A percentile compares a stretch with the other conserved stretches of the same genome.
These are phyloP conservation scores for Glycine tomentella DNA, from an alignment of 306 rosid genomes.

Conservation along the genomic window DNA sequence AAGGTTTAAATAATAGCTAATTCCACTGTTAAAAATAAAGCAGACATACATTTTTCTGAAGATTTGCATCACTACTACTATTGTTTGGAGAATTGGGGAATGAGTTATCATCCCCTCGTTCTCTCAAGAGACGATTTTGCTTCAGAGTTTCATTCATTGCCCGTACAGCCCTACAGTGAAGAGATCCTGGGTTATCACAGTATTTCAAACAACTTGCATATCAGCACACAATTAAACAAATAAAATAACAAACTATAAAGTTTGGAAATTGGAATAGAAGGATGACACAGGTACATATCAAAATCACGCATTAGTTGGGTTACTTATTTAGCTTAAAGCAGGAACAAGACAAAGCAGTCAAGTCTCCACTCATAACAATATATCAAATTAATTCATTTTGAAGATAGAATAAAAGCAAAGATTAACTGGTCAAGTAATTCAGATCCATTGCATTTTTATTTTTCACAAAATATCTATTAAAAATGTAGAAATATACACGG, in stretches of 20 bases:
- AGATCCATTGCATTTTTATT: background rate
- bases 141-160: slow-evolving; percentile 98
- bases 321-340: slow-evolving; percentile 28
- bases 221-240: slow-evolving; percentile 24
- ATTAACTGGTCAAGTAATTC: slow-evolving; percentile 19
- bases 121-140: slow-evolving; percentile 90
- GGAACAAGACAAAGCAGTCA: slow-evolving; percentile 18
- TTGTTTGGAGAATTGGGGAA: slow-evolving; percentile 62
- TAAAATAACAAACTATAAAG: slow-evolving; percentile 32
- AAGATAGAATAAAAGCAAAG: slow-evolving; percentile 20
- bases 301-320: slow-evolving; percentile 23
- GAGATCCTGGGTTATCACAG: slow-evolving; percentile 45
- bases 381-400: slow-evolving; percentile 32
- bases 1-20: slow-evolving; percentile 43
- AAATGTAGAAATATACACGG: background rate
- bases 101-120: slow-evolving; percentile 69
- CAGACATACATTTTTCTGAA: slow-evolving; percentile 58
- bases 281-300: slow-evolving; percentile 32
- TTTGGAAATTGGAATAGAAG: slow-evolving; percentile 27
- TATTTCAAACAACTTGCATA: slow-evolving; percentile 28
- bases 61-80: slow-evolving; percentile 43
- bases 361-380: slow-evolving; percentile 17
- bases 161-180: slow-evolving; percentile 83
- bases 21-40: slow-evolving; percentile 38
- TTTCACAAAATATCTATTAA: background rate